Base-by-base conservation (phyloP, 2,329 filamentous ascomycete species). In the Plectosphaerella cucumerina region DNA sequence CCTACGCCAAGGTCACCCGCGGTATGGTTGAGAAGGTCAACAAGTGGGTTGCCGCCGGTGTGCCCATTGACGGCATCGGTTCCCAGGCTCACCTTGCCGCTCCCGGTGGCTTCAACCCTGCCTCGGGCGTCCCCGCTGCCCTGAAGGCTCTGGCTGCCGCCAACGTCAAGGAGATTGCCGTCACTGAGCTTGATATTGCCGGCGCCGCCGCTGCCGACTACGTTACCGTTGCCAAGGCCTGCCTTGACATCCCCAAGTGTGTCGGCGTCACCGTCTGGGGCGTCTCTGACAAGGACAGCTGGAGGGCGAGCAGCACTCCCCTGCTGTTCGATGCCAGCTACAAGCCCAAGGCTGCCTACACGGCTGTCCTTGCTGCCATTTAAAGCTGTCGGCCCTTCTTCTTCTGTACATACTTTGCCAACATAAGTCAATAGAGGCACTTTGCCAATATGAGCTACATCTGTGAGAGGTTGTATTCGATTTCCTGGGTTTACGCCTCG, bases 151-250 rank as follows among this genome's bases (percentile, higher is more conserved):
- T 86, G 17, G 81, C 78, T 31, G 66, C 62, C 11, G 70, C 75
- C 6, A 76, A 73, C 14, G 65, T 72, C 17, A 66, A 65, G 44
- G 82, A 87, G 60, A 76, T 85, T 31, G 84, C 84, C 6, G 74
- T 87, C 46, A 87, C 84, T 2, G 84, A 87, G 69, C 73, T 87
- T 20, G 86, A 90, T 60, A 87, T 90, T 59, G 75, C 77, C 47
- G 70, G 71, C 18, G 82, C 80, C 8, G 69, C 75, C 17, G 57
- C 75, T 5, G 65, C 66, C 18, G 85, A 87, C 63, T 88, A 85
- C 59, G 65, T 75, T n/a, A 74, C 76, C 41, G 74, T 81, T 20
- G 73, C 75, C 54, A 74, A 79, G 45, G 84, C 78, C 6, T 89
- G 85, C 59, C 62, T 85, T 31, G 67, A 74, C 18, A 69, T 82